These are phyloP conservation scores for Gillenia trifoliata DNA, from an alignment of 306 rosid genomes.

Conservation along the genomic window DNA sequence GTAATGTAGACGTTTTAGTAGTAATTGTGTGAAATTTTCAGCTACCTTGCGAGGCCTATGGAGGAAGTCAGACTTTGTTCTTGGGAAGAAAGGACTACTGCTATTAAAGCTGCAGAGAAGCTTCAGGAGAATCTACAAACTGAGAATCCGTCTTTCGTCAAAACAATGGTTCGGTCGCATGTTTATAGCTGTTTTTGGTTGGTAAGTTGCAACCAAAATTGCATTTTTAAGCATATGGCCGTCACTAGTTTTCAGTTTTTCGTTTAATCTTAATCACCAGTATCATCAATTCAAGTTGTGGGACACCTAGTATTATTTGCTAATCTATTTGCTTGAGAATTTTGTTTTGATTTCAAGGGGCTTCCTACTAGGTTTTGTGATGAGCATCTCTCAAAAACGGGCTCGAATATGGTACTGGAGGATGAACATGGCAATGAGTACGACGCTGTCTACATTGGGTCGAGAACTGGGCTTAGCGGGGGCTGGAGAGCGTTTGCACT, in stretches of 20 bases:
- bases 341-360: slow-evolving; percentile 33
- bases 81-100: slow-evolving; percentile 42
- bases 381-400: slow-evolving; percentile 46
- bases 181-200: slow-evolving; percentile 89
- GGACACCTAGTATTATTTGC: not conserved
- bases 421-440: slow-evolving; percentile 58
- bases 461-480: slow-evolving; percentile 63
- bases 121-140: slow-evolving; percentile 41
- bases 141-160: slow-evolving; percentile 46
- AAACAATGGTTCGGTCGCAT: slow-evolving; percentile 80
- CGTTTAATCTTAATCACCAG: not conserved
- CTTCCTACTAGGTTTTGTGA: slow-evolving; percentile 61
- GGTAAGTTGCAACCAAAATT: slow-evolving; percentile 42
- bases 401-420: slow-evolving; percentile 43
- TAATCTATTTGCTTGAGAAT: slow-evolving; percentile 6
- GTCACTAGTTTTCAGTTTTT: too few species aligned
- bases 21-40: slow-evolving; percentile 23
- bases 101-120: slow-evolving; percentile 49
- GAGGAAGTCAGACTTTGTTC: slow-evolving; percentile 57
- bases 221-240: too few species aligned
- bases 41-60: slow-evolving; percentile 65
- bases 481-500: slow-evolving; percentile 66
- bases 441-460: slow-evolving; percentile 47
- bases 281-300: not conserved
- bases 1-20: slow-evolving; percentile 10